Conservation (phyloP, 2,329 filamentous ascomycete genomes). For the Aureobasidium uvarum region DNA sequence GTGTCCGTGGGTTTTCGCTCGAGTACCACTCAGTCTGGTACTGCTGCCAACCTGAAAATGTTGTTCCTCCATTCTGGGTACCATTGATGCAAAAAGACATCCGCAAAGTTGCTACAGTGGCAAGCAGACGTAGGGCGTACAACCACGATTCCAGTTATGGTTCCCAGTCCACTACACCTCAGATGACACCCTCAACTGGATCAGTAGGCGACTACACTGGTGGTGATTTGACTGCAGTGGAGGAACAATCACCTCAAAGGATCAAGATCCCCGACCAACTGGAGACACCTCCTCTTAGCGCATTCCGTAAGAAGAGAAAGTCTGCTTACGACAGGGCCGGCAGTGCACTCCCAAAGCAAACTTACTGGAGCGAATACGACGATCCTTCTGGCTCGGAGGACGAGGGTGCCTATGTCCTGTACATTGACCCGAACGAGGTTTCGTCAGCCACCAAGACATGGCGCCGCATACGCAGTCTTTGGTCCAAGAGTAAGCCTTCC, state of each 20-base stretch:
- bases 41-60: constrained; percentile 46
- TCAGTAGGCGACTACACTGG: constrained; percentile 35
- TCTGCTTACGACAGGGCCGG: constrained; percentile 35
- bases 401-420: constrained; percentile 65
- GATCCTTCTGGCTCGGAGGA: constrained; percentile 67
- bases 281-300: constrained; percentile 42
- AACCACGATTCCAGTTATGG: constrained; percentile 27
- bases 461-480: constrained; percentile 8
- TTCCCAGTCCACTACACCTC: constrained; percentile 35
- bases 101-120: constrained; percentile 50
- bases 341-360: constrained; percentile 33
- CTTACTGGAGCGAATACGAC: constrained; percentile 87
- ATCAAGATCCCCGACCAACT: constrained; percentile 40
- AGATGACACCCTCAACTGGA: constrained; percentile 42
- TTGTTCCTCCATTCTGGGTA: constrained; percentile 51
- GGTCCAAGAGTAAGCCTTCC: constrained; percentile 32
- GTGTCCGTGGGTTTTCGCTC: constrained; percentile 54
- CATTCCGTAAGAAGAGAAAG: constrained; percentile 47
- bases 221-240: constrained; percentile 35
- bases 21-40: constrained; percentile 54
- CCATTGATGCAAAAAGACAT: constrained; percentile 52
- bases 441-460: constrained; percentile 55
- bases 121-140: constrained; percentile 34
- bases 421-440: constrained; percentile 66
- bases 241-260: constrained; percentile 25